phyloP scores from a whole-genome alignment of 2,329 filamentous ascomycete species.

The Drechslera avenae region DNA sequence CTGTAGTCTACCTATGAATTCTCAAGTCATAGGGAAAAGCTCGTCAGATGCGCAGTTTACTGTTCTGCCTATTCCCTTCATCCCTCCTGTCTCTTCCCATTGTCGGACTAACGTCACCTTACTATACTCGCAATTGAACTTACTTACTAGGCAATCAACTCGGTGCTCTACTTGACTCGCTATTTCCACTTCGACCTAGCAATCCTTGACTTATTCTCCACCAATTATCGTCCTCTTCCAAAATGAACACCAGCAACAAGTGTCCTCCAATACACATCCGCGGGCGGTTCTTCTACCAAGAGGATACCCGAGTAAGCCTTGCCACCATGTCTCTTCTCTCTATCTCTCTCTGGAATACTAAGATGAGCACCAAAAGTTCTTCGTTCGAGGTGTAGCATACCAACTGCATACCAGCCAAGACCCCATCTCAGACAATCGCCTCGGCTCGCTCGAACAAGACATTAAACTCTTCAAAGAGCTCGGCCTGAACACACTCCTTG shows the following conservation, averaged over 20 bases:
- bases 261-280: not conserved
- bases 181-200: not conserved
- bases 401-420: not conserved
- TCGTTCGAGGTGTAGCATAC: not conserved
- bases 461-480: constrained; percentile 15
- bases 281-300: not conserved
- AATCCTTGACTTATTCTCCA: not conserved
- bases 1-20: too few relatives aligned
- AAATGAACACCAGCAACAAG: not conserved
- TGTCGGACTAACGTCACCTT: too few relatives aligned
- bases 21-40: too few relatives aligned
- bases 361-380: not conserved
- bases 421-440: not conserved
- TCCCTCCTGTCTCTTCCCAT: too few relatives aligned
- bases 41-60: too few relatives aligned
- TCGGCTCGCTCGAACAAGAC: constrained; percentile 10
- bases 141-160: too few relatives aligned
- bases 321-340: not conserved
- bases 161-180: too few relatives aligned
- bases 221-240: not conserved
- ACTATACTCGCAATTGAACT: too few relatives aligned
- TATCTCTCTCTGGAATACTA: not conserved
- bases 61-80: too few relatives aligned
- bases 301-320: not conserved
- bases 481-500: constrained; percentile 13